Evolutionary conservation across 2,329 filamentous ascomycete species (phyloP), one percentile per base, ranked within the genome.

Genomic region (Emericellopsis atlantica): DNA sequence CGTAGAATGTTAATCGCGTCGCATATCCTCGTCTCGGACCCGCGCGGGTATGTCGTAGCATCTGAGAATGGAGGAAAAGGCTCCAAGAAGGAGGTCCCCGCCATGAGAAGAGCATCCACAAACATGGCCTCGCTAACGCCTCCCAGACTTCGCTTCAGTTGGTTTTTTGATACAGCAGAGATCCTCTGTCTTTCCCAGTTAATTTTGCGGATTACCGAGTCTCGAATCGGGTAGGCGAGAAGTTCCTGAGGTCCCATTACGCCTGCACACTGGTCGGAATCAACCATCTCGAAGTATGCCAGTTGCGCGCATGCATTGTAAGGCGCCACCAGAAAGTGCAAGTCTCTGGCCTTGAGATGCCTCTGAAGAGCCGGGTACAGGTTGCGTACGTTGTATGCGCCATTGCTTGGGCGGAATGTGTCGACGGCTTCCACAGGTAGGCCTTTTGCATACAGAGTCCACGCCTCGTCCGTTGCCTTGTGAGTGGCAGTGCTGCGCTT

Each of bases 271-370:
- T 84, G 79, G 39, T 76, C 75, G 10, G 75, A 74, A 44, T 84
- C 72, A 41, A 70, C 62, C 56, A 77, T 75, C 46, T 84, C 78
- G 43, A 94, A 77, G 54, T 90, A 87, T 36, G 85, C 83, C 46
- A 95, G 75, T 80, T 88, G 87, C 44, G 86, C 85, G 52, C 83
- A 81, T 32, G 89, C 87, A 58, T 83, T 88, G 66, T 87, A 94
- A 1, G 90, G 90, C 11, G 90, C 82, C 36, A 93, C 83, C 37
- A 86, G 68, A 54, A 88, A 94, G 45, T 85, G 74, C 43, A 94
- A 66, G 2, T 72, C 70, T 46, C 81, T 74, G 48, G 79, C 67
- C 51, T 74, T 70, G 40, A 96, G 69, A 42, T 90, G 79, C 24
- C 71, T 68, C 60, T 93, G 85, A 32, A 96, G 71, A 41, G 85